Evolutionary conservation across 2,329 filamentous ascomycete genomes (phyloP).

Genomic region (Tolypocladium ovalisporum): DNA sequence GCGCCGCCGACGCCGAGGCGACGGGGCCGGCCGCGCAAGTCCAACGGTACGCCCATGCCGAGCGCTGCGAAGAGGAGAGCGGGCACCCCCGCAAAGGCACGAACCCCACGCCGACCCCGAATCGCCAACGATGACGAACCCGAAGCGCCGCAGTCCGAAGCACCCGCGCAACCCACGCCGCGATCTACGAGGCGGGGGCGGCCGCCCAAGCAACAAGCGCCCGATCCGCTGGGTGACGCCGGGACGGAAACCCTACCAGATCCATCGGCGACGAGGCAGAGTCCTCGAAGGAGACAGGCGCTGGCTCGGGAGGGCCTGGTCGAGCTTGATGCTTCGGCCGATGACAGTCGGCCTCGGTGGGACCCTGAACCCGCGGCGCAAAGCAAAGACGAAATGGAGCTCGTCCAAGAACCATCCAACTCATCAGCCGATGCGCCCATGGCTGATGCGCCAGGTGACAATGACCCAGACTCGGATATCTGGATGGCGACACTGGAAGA

Average conservation of each 20-base stretch:
- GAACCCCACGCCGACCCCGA: conserved; percentile 22
- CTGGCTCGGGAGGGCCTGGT: conserved; percentile 15
- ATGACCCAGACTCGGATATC: conserved; percentile 27
- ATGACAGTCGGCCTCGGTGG: conserved; percentile 6
- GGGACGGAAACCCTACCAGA: conserved; percentile 8
- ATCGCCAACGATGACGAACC: conserved; percentile 16
- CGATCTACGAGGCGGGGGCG: conserved; percentile 18
- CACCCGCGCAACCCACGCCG: conserved; percentile 18
- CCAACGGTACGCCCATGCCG: conserved; percentile 41
- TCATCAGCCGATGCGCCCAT: conserved; percentile 2
- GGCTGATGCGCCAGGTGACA: conserved; percentile 3
- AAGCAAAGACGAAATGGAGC: conserved; percentile 17
- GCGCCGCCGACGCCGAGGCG: conserved; percentile 26
- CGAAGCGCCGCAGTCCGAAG: conserved; percentile 11
- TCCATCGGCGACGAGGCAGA: conserved; percentile 5
- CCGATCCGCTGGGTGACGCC: conserved; percentile 15
- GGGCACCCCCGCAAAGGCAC: conserved; percentile 28
- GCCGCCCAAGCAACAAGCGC: conserved; percentile 15
- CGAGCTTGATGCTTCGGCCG: conserved; percentile 10
- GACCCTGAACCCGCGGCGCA: conserved; percentile 6
- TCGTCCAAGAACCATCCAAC: conserved; percentile 9
- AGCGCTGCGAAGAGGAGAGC: conserved; percentile 31
- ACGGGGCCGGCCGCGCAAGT: conserved; percentile 35
- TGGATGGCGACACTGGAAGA: conserved; percentile 32
- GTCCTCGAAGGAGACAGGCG: conserved; percentile 11